Conservation (phyloP, 1,139 yeast species). For the Candida tetrigidarum region DNA sequence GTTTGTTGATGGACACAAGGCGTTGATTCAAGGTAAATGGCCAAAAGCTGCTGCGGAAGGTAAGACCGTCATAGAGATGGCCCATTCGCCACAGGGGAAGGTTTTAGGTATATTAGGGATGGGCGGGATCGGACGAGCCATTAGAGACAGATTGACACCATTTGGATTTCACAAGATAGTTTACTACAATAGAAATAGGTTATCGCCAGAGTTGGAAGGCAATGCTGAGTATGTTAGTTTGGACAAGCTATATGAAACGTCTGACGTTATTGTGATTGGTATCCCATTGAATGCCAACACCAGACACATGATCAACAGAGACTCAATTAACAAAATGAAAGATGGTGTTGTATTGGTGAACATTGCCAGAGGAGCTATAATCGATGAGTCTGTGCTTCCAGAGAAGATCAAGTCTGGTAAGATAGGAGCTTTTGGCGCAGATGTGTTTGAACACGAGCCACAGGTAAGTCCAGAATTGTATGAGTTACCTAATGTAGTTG, state of each 20-base stretch:
- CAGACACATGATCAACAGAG: slow-evolving; percentile 57
- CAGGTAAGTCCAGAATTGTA: slow-evolving; percentile 59
- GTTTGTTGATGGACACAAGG: slow-evolving; percentile 47
- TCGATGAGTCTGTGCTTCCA: slow-evolving; percentile 66
- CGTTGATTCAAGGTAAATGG: slow-evolving; percentile 63
- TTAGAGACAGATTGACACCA: slow-evolving; percentile 62
- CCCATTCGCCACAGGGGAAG: slow-evolving; percentile 60
- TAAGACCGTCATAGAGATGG: slow-evolving; percentile 28
- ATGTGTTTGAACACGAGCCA: slow-evolving; percentile 86
- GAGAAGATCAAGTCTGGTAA: slow-evolving; percentile 68
- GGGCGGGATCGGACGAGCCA: slow-evolving; percentile 77
- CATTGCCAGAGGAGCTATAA: slow-evolving; percentile 77
- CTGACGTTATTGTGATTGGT: slow-evolving; percentile 64
- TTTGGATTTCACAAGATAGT: slow-evolving; percentile 62
- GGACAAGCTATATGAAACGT: slow-evolving; percentile 54
- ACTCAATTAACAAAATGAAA: slow-evolving; percentile 58
- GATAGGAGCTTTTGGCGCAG: slow-evolving; percentile 73
- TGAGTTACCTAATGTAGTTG: slow-evolving; percentile 58
- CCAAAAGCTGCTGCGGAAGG: slow-evolving; percentile 21
- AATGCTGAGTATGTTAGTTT: slow-evolving; percentile 58
- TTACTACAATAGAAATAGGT: slow-evolving; percentile 60
- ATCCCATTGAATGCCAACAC: slow-evolving; percentile 63
- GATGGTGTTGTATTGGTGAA: slow-evolving; percentile 67
- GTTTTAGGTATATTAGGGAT: slow-evolving; percentile 69
- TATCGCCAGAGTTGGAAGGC: slow-evolving; percentile 55